Percentiles rank a stretch among this genome's conserved stretches.
Evolutionary conservation across 371 early-diverging fungal genomes (phyloP).

Genomic region (Rhizopus stolonifer): DNA sequence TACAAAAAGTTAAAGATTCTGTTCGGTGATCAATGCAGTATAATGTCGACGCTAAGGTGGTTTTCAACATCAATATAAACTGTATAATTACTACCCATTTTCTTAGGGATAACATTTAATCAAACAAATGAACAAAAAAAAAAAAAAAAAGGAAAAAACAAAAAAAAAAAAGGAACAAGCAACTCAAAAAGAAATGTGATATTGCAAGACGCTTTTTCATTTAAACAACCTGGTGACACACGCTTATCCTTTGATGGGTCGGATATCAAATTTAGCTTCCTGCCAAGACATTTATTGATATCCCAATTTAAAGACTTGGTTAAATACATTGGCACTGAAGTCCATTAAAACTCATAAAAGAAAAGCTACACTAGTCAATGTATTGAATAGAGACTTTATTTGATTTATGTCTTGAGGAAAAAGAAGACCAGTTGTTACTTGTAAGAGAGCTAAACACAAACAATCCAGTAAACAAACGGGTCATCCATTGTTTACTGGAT

Average conservation of each 20-base stretch:
- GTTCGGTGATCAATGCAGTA: slow-evolving; percentile 8
- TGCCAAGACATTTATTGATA: slow-evolving; percentile 23
- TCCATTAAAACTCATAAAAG: background rate
- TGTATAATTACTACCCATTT: background rate
- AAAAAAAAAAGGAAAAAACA: slow-evolving; percentile 7
- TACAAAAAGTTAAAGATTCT: slow-evolving; percentile 4
- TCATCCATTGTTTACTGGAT: too few species aligned
- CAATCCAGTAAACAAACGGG: too few species aligned
- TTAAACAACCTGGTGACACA: background rate
- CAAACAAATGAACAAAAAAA: background rate
- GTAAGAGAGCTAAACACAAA: too few species aligned
- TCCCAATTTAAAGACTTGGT: background rate
- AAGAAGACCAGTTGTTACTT: too few species aligned
- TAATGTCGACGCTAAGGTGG: slow-evolving; percentile 1
- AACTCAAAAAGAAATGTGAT: too few species aligned
- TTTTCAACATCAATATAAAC: background rate
- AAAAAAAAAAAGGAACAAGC: slow-evolving; percentile 8
- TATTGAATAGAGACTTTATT: too few species aligned
- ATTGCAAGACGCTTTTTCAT: background rate
- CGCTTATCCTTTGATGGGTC: background rate
- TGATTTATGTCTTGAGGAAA: too few species aligned
- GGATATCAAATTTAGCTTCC: slow-evolving; percentile 10
- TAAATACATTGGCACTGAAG: too few species aligned
- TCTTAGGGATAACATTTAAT: slow-evolving; percentile 2
- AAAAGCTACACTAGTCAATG: background rate